phyloP scores from a whole-genome alignment of 305 asterid species.

The Euphrasia arctica region DNA sequence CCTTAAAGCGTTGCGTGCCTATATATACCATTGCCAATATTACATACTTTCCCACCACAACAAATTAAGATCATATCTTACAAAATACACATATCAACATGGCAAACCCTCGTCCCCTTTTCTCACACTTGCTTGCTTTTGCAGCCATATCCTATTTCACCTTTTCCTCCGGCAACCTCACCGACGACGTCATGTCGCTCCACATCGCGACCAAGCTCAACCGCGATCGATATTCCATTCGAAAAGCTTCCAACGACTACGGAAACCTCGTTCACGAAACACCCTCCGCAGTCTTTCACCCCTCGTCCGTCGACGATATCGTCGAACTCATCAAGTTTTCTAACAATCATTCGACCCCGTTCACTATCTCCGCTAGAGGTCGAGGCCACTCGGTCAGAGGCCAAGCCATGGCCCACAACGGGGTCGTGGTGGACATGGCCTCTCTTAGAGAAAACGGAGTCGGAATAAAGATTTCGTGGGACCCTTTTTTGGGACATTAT shows the following conservation, averaged over 20 bases:
- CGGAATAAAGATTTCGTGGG: conserved; percentile 25
- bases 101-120: too few relatives aligned
- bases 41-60: too few relatives aligned
- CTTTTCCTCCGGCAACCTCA: too few relatives aligned
- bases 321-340: neutral
- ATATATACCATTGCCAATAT: too few relatives aligned
- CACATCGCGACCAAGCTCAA: neutral
- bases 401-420: neutral
- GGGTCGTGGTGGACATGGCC: neutral
- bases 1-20: too few relatives aligned
- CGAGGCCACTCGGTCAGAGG: neutral
- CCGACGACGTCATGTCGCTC: too few relatives aligned
- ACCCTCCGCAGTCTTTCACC: neutral
- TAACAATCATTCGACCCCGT: neutral
- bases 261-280: neutral
- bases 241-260: neutral
- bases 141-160: too few relatives aligned
- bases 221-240: neutral
- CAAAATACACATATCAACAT: too few relatives aligned
- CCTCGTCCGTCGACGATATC: neutral
- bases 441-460: neutral
- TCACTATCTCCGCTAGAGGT: neutral
- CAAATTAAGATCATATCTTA: too few relatives aligned
- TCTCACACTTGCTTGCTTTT: too few relatives aligned
- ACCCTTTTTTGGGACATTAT: conserved; percentile 36